phyloP scores from a whole-genome alignment of 352 stramenopile species.

The Pythium phragmiticola region DNA sequence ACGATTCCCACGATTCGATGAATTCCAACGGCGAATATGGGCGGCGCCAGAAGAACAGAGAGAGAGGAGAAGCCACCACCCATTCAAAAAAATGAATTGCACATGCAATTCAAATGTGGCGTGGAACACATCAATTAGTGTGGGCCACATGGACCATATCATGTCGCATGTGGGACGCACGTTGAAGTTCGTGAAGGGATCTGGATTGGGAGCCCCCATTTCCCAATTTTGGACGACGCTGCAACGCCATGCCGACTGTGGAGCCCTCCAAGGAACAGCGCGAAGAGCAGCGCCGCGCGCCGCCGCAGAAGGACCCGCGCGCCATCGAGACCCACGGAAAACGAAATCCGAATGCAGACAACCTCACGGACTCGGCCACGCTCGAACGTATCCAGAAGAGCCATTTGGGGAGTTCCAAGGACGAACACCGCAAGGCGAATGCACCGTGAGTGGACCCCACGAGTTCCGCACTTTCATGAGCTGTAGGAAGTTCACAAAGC shows the following conservation, averaged over 20 bases:
- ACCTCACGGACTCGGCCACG: conserved; percentile 16
- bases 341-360: conserved; percentile 3
- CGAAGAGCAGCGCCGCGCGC: conserved; percentile 11
- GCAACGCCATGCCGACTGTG: conserved; percentile 16
- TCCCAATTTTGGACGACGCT: not conserved
- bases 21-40: conserved; percentile 4
- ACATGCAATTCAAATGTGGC: conserved; percentile 12
- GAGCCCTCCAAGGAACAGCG: conserved; percentile 15
- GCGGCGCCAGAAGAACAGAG: not conserved
- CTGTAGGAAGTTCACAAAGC: no score
- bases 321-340: not conserved
- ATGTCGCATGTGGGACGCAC: conserved; percentile 13
- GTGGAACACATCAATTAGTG: not conserved
- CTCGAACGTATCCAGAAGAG: conserved; percentile 23
- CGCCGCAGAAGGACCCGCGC: conserved; percentile 13
- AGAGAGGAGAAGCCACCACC: not conserved
- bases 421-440: conserved; percentile 13
- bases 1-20: conserved; percentile 9
- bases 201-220: not conserved
- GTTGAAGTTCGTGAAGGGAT: conserved; percentile 5
- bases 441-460: conserved; percentile 7
- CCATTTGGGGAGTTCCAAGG: conserved; percentile 16
- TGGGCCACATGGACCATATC: not conserved
- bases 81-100: conserved; percentile 13
- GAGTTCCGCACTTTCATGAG: not conserved